Conservation (phyloP, 345 rosid species). For the Eutrema yunnanense region DNA sequence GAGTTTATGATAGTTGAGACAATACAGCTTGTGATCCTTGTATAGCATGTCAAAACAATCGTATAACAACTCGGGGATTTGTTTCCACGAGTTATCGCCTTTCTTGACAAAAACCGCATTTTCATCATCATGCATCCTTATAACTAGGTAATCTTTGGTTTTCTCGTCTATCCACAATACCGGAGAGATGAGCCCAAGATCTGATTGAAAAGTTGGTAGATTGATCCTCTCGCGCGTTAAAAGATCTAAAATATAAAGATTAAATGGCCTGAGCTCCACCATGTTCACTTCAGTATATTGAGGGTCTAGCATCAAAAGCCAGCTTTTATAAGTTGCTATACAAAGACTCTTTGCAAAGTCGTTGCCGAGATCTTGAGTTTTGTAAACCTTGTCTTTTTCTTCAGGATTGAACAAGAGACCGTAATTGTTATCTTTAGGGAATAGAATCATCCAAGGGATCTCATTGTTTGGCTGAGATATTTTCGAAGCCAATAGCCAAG, state of each 20-base stretch:
- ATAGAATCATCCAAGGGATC: not conserved
- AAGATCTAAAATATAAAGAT: not conserved
- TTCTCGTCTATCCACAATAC: too few species aligned
- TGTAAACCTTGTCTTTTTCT: not conserved
- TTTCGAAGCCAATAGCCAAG: not conserved
- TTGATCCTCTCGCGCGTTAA: not conserved
- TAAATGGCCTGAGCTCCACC: too few species aligned
- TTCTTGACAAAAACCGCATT: not conserved
- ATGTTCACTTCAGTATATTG: too few species aligned
- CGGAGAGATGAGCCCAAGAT: too few species aligned
- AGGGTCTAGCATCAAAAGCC: not conserved
- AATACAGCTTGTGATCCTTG: not conserved
- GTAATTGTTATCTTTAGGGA: not conserved
- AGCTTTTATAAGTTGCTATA: not conserved
- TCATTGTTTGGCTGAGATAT: not conserved
- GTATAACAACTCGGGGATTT: not conserved
- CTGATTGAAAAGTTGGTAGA: not conserved
- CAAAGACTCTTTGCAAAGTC: not conserved
- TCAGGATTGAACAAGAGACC: not conserved
- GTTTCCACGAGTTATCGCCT: not conserved
- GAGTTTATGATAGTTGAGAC: not conserved
- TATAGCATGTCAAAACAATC: not conserved
- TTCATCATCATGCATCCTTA: too few species aligned
- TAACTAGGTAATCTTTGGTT: too few species aligned
- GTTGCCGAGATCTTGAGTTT: not conserved